Conservation (phyloP, 2,329 filamentous ascomycete genomes). For the Fragosphaeria purpurea region DNA sequence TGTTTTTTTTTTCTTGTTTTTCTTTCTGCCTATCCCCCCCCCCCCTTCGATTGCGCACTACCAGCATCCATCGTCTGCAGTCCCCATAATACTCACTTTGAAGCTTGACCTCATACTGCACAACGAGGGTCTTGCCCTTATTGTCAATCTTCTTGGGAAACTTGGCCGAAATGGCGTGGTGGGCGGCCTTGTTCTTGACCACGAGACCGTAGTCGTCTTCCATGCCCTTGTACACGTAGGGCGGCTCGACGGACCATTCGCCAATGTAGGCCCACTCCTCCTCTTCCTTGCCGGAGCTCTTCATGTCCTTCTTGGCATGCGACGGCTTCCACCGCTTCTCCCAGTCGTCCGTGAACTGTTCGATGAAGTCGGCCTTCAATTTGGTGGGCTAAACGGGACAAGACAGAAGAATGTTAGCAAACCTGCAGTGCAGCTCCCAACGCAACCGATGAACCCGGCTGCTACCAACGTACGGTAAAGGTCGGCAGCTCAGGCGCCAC, state of each 20-base stretch:
- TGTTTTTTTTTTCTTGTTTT: background rate
- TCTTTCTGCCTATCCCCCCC: too few species aligned
- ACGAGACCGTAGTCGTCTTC: constrained; percentile 94
- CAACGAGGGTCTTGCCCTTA: constrained; percentile 93
- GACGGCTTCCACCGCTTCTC: constrained; percentile 88
- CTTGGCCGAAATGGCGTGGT: constrained; percentile 98
- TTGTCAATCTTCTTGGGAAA: constrained; percentile 94
- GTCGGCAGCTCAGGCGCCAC: constrained; percentile 59
- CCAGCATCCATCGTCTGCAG: too few species aligned
- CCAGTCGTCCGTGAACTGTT: constrained; percentile 98
- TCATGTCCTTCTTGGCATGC: constrained; percentile 84
- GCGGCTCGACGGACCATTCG: constrained; percentile 95
- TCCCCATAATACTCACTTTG: constrained; percentile 58
- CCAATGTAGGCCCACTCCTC: constrained; percentile 98
- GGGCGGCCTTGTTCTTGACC: constrained; percentile 93
- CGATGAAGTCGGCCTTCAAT: constrained; percentile 87
- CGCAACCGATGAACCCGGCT: too few species aligned
- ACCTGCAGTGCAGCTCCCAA: too few species aligned
- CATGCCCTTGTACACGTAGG: constrained; percentile 79
- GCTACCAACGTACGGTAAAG: constrained; percentile 64
- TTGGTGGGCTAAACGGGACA: constrained; percentile 59
- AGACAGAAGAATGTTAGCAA: constrained; percentile 8
- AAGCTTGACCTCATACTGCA: constrained; percentile 99
- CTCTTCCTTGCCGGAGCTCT: constrained; percentile 63
- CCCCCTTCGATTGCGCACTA: too few species aligned